Conservation (phyloP, 163 green algal genomes). For the Volvox carteri region DNA sequence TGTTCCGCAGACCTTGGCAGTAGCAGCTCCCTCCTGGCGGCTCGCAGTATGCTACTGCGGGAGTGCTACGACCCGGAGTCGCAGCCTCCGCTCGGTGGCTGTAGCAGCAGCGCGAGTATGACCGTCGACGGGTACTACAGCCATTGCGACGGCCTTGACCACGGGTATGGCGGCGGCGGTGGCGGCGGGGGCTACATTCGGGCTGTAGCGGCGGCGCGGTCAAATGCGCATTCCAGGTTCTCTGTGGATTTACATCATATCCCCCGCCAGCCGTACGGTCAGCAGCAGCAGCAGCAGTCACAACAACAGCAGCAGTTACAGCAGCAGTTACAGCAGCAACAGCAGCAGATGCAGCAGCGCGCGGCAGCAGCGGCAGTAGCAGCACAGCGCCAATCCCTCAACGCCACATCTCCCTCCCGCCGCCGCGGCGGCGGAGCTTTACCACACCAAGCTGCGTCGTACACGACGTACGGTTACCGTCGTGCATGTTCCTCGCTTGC, state of each 20-base stretch:
- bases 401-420: background rate
- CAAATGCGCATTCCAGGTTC: slow-evolving; percentile 6
- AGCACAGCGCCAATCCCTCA: background rate
- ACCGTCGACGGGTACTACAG: background rate
- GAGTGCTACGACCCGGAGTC: background rate
- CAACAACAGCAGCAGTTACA: background rate
- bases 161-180: background rate
- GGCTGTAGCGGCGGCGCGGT: background rate
- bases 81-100: background rate
- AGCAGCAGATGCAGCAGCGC: slow-evolving; percentile 3
- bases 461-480: slow-evolving; percentile 56
- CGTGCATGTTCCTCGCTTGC: slow-evolving; percentile 37
- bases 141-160: background rate
- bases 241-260: background rate
- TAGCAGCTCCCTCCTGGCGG: background rate
- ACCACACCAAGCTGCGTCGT: slow-evolving; percentile 16
- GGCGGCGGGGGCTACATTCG: background rate
- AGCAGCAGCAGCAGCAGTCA: background rate
- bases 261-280: background rate
- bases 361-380: background rate
- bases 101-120: background rate
- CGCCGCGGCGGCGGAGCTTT: background rate
- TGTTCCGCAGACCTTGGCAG: background rate
- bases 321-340: background rate
- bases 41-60: background rate